phyloP scores from a whole-genome alignment of 2,329 filamentous ascomycete species.

The Penicillium sp. region DNA sequence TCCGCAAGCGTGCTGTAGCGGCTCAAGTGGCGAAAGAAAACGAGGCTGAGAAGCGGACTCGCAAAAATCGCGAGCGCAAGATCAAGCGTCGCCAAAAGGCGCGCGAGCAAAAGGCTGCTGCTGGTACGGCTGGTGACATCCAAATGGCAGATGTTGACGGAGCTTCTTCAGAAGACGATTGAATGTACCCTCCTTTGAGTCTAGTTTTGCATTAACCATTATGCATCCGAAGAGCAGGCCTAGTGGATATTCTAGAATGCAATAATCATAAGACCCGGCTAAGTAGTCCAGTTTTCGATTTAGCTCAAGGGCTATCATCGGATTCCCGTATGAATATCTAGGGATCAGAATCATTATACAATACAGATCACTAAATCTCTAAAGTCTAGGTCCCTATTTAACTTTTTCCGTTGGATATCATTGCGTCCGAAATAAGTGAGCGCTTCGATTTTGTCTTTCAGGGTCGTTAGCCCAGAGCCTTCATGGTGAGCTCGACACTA shows the following conservation, averaged over 20 bases:
- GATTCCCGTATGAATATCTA: neutral
- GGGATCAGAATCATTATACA: neutral
- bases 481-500: slow-evolving; percentile 51
- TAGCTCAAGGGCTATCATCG: neutral
- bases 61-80: slow-evolving; percentile 42
- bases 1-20: slow-evolving; percentile 36
- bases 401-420: slow-evolving; percentile 8
- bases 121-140: slow-evolving; percentile 20
- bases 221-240: neutral
- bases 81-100: slow-evolving; percentile 41
- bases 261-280: neutral
- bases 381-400: neutral
- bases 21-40: slow-evolving; percentile 33
- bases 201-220: neutral
- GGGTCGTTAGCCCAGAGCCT: slow-evolving; percentile 41
- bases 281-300: neutral
- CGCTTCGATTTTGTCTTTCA: slow-evolving; percentile 11
- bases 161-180: slow-evolving; percentile 16
- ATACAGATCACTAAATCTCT: neutral
- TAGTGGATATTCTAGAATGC: neutral
- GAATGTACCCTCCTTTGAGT: neutral
- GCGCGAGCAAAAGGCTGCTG: slow-evolving; percentile 36
- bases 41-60: slow-evolving; percentile 41
- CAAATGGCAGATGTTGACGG: slow-evolving; percentile 16
- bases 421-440: slow-evolving; percentile 4